These are phyloP conservation scores for Plantago rigida DNA, from an alignment of 305 asterid species.

Conservation along the genomic window DNA sequence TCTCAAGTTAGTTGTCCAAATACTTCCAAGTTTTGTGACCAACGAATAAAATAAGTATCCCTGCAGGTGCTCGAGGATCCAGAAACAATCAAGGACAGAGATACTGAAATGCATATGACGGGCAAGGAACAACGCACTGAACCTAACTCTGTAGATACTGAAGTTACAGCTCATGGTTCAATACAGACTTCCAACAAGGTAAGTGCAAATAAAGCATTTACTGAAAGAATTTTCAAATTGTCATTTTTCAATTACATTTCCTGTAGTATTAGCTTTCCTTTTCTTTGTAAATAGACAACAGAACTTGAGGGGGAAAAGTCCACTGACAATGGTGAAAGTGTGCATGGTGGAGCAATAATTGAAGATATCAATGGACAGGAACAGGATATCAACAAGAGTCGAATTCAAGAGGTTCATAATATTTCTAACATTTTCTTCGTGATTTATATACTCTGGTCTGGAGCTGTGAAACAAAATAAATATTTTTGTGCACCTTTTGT, in stretches of 20 bases:
- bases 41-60: not conserved
- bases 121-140: conserved; percentile 16
- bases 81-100: conserved; percentile 18
- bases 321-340: conserved; percentile 9
- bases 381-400: conserved; percentile 6
- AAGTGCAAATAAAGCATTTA: not conserved
- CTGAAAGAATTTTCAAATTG: not conserved
- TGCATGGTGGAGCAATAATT: conserved; percentile 7
- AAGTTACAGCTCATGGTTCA: conserved; percentile 21
- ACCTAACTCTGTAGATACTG: conserved; percentile 14
- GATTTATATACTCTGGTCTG: not conserved
- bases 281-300: conserved; percentile 19
- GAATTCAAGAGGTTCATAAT: conserved; percentile 17
- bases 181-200: conserved; percentile 17
- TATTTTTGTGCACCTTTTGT: not conserved
- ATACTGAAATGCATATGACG: conserved; percentile 13
- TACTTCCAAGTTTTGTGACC: not conserved
- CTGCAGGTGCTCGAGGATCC: conserved; percentile 20
- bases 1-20: conserved; percentile 4
- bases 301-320: conserved; percentile 8
- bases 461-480: not conserved
- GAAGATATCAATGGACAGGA: conserved; percentile 17
- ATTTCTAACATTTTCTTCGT: not conserved
- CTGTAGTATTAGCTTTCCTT: not conserved
- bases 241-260: conserved; percentile 3